Percentiles rank a stretch among this genome's conserved stretches.
phyloP scores from a whole-genome alignment of 495 filamentous ascomycete genomes.

The Penicillium pancosmium region DNA sequence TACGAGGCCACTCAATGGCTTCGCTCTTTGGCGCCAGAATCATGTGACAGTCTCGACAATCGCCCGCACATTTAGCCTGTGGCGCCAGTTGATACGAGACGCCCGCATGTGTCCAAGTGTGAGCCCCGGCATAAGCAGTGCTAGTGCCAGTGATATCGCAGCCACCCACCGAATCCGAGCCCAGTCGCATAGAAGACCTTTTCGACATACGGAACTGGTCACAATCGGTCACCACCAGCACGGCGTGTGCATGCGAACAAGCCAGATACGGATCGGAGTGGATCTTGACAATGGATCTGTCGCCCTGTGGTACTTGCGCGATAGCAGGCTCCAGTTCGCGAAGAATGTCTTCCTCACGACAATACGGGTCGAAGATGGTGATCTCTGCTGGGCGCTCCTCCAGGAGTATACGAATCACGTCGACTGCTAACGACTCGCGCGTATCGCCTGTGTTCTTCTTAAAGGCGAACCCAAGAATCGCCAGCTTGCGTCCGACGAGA shows the following conservation, averaged over 20 bases:
- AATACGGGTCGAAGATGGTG: conserved; percentile 71
- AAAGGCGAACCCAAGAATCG: conserved; percentile 71
- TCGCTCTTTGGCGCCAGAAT: conserved; percentile 11
- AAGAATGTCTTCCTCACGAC: conserved; percentile 44
- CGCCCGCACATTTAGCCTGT: conserved; percentile 26
- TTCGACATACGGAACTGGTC: conserved; percentile 22
- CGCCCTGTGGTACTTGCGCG: conserved; percentile 10
- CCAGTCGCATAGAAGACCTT: conserved; percentile 5
- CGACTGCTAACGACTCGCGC: conserved; percentile 67
- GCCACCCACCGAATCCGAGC: background rate
- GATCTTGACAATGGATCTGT: conserved; percentile 28
- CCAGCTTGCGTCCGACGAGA: conserved; percentile 68
- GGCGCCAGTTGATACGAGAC: background rate
- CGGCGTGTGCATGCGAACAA: conserved; percentile 33
- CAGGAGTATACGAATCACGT: conserved; percentile 63
- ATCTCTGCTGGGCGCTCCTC: conserved; percentile 59
- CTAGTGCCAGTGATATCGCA: background rate
- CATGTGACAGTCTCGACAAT: conserved; percentile 30
- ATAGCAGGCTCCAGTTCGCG: conserved; percentile 37
- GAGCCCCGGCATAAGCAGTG: background rate
- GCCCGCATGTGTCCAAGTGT: background rate
- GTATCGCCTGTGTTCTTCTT: conserved; percentile 79
- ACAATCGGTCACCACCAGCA: conserved; percentile 38
- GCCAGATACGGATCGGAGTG: conserved; percentile 40
- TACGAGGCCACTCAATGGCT: conserved; percentile 52